A percentile compares a stretch with the other conserved stretches of the same genome.
Evolutionary conservation across 495 filamentous ascomycete genomes (phyloP).

Genomic region (Chaetomium cochliodes): DNA sequence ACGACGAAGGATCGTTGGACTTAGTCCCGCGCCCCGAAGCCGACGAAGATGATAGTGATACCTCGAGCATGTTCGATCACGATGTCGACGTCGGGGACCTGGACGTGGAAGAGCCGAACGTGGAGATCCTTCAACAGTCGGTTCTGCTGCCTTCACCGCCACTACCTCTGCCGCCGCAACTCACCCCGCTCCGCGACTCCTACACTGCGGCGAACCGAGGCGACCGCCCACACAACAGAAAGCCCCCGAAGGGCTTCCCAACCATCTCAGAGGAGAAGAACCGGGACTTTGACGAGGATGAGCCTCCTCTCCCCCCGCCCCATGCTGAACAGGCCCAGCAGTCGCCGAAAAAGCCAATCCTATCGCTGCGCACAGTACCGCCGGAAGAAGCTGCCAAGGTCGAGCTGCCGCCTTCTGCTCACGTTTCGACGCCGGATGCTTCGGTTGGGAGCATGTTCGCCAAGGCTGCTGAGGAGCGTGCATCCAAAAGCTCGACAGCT

Average conservation of each 20-base stretch:
- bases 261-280: conserved; percentile 50
- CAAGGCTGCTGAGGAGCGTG: conserved; percentile 4
- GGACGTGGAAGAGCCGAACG: conserved; percentile 49
- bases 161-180: conserved; percentile 42
- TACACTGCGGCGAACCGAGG: conserved; percentile 47
- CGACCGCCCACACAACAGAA: conserved; percentile 23
- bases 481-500: not conserved
- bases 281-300: conserved; percentile 34
- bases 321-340: conserved; percentile 25
- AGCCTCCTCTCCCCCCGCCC: conserved; percentile 23
- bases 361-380: conserved; percentile 27
- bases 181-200: conserved; percentile 49
- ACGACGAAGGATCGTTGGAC: conserved; percentile 33
- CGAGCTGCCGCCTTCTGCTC: conserved; percentile 22
- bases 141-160: conserved; percentile 38
- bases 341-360: conserved; percentile 27
- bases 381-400: conserved; percentile 26
- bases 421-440: conserved; percentile 25
- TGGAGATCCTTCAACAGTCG: conserved; percentile 49
- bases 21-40: conserved; percentile 17
- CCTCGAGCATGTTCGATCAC: conserved; percentile 35
- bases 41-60: conserved; percentile 20
- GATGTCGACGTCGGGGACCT: conserved; percentile 51
- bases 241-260: conserved; percentile 38
- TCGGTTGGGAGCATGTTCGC: conserved; percentile 18